Conservation (phyloP, 2,329 filamentous ascomycete species). For the Claviceps maximensis region DNA sequence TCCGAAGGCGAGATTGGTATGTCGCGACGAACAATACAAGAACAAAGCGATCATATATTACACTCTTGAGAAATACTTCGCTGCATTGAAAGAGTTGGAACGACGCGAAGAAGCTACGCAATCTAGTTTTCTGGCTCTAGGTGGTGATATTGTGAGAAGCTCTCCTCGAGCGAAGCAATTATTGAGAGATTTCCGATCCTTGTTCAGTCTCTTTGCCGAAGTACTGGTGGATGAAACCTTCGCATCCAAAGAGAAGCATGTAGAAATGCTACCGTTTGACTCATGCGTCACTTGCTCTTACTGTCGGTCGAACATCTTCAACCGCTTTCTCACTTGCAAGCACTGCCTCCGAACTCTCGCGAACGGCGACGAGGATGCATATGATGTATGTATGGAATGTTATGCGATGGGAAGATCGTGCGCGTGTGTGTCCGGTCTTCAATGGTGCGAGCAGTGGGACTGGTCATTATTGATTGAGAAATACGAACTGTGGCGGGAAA, state of each 20-base stretch:
- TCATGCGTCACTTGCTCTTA: slow-evolving; percentile 92
- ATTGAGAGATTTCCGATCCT: slow-evolving; percentile 66
- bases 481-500: slow-evolving; percentile 70
- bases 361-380: slow-evolving; percentile 65
- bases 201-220: slow-evolving; percentile 66
- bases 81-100: slow-evolving; percentile 42
- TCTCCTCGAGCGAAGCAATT: slow-evolving; percentile 49
- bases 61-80: slow-evolving; percentile 65
- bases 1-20: slow-evolving; percentile 79
- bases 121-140: slow-evolving; percentile 34
- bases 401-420: slow-evolving; percentile 96
- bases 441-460: slow-evolving; percentile 86
- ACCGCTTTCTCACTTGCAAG: slow-evolving; percentile 86
- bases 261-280: slow-evolving; percentile 72
- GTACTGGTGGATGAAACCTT: slow-evolving; percentile 83
- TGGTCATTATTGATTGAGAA: slow-evolving; percentile 67
- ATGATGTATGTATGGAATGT: slow-evolving; percentile 96
- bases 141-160: slow-evolving; percentile 29
- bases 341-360: slow-evolving; percentile 58
- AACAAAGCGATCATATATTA: slow-evolving; percentile 94
- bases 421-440: slow-evolving; percentile 68
- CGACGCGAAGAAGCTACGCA: slow-evolving; percentile 31
- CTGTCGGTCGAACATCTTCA: slow-evolving; percentile 93
- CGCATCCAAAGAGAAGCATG: slow-evolving; percentile 52
- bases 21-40: slow-evolving; percentile 96